These are phyloP conservation scores for Penicillium sp. DNA, from an alignment of 2,329 filamentous ascomycete species.

Conservation along the genomic window DNA sequence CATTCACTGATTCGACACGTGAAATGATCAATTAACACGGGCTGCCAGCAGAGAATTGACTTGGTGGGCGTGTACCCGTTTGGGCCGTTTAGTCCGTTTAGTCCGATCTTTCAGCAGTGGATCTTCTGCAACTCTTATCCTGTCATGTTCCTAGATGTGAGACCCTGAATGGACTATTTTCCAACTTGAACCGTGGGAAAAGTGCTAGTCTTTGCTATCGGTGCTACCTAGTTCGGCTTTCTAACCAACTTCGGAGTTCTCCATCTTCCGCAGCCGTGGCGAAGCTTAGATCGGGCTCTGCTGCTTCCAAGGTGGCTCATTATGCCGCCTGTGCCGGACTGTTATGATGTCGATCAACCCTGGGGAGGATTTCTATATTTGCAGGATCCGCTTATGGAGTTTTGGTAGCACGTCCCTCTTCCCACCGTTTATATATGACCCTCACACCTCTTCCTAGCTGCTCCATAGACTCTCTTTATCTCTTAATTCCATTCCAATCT, in stretches of 20 bases:
- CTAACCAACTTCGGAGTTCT: neutral
- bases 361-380: neutral
- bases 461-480: neutral
- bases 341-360: constrained; percentile 7
- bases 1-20: neutral
- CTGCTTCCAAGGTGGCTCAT: neutral
- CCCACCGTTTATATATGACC: constrained; percentile 1
- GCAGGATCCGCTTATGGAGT: constrained; percentile 1
- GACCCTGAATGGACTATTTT: neutral
- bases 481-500: neutral
- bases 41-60: neutral
- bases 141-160: neutral
- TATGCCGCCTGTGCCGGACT: neutral
- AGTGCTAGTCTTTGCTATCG: neutral
- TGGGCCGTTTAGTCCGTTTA: neutral
- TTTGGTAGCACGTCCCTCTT: neutral
- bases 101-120: neutral
- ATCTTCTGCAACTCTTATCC: neutral
- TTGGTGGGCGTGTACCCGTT: neutral
- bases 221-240: neutral
- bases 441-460: neutral
- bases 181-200: neutral
- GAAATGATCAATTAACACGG: neutral
- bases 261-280: neutral
- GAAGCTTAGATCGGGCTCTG: neutral